Evolutionary conservation across 129 eudicot genomes (phyloP), one percentile per base, ranked within the genome.

Genomic region (Helianthus tuberosus): DNA sequence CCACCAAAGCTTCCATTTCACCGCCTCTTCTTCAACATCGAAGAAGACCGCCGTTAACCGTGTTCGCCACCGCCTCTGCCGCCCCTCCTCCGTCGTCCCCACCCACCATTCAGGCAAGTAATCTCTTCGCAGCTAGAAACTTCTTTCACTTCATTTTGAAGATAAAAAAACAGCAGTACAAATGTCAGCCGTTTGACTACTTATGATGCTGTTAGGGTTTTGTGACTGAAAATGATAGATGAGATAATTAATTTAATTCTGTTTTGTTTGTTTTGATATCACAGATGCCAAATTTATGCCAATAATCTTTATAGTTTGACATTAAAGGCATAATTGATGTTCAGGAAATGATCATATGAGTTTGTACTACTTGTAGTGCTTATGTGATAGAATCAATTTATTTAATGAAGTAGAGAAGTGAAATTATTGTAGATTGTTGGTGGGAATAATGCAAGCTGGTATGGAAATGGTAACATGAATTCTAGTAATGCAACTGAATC

Each of bases 401-500:
- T 60, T 9, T 48, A 32, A 50, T 70, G 66, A 55, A 49, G 12
- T 61, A 16, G 61, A 76, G 15, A 57, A 49, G 57, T 50, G 9
- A 15, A 59, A 14, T 60, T 60, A 27, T 54, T 80, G 80, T 87
- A 93, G 98, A 79, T 87, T 80, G 85, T 93, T 82, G 98, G 98
- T 39, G 92, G 95, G 64, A 89, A 75, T 60, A 47, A 66, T 66
- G 80, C 85, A 70, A 80, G 78, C 35, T 81, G 80, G 84, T 73
- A 82, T 74, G 81, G 87, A 65, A 79, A 54, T 53, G 85, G 54
- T 49, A 80, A 27, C 71, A 49, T 72, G 66, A 82, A 75, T 75
- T 73, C 77, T 47, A 78, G 73, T 68, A 71, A 53, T 64, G 65
- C 77, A 47, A 69, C 68, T 27, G 87, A 60, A 13, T 16, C 38